phyloP scores from a whole-genome alignment of 257 asterid species.

The Nicotiana attenuata region DNA sequence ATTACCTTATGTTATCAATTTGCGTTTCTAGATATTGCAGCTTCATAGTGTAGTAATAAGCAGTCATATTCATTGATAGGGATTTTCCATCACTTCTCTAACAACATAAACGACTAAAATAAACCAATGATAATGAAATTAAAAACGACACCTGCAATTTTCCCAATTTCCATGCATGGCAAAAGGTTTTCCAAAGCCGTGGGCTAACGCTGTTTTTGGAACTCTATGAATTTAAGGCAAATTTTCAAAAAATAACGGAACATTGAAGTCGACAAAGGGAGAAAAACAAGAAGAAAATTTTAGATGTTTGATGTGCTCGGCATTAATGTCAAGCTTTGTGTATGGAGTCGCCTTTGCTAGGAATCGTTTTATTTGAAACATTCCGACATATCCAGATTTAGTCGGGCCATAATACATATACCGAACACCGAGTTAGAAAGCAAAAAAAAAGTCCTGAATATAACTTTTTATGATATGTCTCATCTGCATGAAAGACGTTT shows the following conservation, averaged over 20 bases:
- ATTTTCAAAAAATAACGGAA: neutral
- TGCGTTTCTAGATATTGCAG: neutral
- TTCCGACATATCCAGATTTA: no score
- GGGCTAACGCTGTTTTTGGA: neutral
- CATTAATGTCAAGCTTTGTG: neutral
- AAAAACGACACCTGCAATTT: neutral
- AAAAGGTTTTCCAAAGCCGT: neutral
- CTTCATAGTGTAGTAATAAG: neutral
- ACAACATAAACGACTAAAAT: neutral
- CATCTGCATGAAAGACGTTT: neutral
- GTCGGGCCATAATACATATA: fast-evolving
- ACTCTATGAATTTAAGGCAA: neutral
- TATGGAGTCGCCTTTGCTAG: no score
- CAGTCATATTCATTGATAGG: neutral
- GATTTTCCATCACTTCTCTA: neutral
- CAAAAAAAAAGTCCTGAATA: no score
- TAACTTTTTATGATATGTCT: neutral
- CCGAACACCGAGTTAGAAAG: fast-evolving
- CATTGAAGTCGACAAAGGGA: neutral
- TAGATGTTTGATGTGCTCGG: neutral
- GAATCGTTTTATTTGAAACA: no score
- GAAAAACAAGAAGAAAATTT: neutral
- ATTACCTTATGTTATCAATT: neutral
- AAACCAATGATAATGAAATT: neutral
- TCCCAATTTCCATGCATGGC: neutral